These are phyloP conservation scores for Diutina scorzettiae DNA, from an alignment of 1,139 yeast species.

Conservation along the genomic window DNA sequence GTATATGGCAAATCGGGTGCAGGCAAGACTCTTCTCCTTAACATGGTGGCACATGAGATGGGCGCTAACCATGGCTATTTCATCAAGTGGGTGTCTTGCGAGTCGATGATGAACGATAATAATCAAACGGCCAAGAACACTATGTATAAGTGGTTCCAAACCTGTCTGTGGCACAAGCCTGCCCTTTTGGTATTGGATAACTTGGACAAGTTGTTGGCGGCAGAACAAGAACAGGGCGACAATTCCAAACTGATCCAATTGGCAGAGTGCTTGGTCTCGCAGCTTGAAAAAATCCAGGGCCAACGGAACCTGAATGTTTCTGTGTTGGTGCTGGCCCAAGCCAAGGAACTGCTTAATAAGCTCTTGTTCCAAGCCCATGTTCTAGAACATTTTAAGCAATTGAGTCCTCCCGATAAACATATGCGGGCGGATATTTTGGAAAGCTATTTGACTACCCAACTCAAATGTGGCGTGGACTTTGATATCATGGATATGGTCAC, in stretches of 20 bases:
- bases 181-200: constrained; percentile 68
- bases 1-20: constrained; percentile 70
- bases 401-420: constrained; percentile 61
- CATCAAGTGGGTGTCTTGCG: constrained; percentile 38
- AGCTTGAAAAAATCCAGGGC: constrained; percentile 26
- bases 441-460: constrained; percentile 27
- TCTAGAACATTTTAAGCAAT: constrained; percentile 48
- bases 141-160: constrained; percentile 40
- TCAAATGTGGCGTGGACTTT: constrained; percentile 22
- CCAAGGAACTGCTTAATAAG: constrained; percentile 57
- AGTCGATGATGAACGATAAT: constrained; percentile 23
- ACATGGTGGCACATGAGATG: constrained; percentile 28
- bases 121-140: constrained; percentile 11
- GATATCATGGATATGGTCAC: constrained; percentile 62
- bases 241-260: constrained; percentile 47
- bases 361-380: constrained; percentile 56
- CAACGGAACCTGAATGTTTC: constrained; percentile 36
- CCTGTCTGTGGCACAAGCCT: constrained; percentile 74
- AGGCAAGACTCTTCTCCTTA: constrained; percentile 57
- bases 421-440: constrained; percentile 43
- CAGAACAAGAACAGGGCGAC: constrained; percentile 61
- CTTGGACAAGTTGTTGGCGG: constrained; percentile 63
- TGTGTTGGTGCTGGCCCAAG: constrained; percentile 44
- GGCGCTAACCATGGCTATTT: constrained; percentile 26
- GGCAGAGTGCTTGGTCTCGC: constrained; percentile 32